Percentiles rank a stretch among this genome's conserved stretches.
phyloP scores from a whole-genome alignment of 148 eudicot species.

The Cornus controversa region DNA sequence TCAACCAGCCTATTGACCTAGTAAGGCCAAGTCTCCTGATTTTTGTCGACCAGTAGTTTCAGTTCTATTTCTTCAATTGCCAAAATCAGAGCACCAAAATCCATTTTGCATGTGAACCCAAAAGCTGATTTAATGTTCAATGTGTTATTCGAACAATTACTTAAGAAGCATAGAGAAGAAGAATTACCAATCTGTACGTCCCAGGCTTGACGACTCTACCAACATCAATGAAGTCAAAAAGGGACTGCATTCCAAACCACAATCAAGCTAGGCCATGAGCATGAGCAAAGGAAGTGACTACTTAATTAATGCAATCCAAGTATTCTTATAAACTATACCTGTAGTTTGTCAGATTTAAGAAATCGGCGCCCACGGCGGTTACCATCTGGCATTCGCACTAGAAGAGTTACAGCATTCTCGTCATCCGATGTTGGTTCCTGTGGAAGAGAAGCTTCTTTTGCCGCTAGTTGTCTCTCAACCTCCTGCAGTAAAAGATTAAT shows the following conservation, averaged over 20 bases:
- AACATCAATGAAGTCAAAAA: conserved; percentile 88
- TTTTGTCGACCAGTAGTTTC: not conserved
- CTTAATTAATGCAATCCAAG: not conserved
- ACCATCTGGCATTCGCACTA: conserved; percentile 95
- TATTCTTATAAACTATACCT: conserved; percentile 44
- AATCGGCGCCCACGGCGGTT: conserved; percentile 85
- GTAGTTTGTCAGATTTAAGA: conserved; percentile 72
- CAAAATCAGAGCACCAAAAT: not conserved
- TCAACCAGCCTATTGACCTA: not conserved
- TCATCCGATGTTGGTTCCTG: conserved; percentile 73
- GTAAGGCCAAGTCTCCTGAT: not conserved
- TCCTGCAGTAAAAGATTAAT: conserved; percentile 43
- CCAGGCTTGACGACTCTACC: conserved; percentile 82
- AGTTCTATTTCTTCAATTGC: not conserved
- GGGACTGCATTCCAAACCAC: conserved; percentile 48
- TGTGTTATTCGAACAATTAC: not conserved
- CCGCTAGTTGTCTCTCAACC: conserved; percentile 86
- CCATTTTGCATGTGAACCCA: not conserved
- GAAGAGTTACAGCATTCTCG: conserved; percentile 81
- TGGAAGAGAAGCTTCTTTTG: conserved; percentile 96
- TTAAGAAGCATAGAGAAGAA: conserved; percentile 9
- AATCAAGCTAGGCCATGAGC: conserved; percentile 13
- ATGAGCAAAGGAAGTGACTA: not conserved
- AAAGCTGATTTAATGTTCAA: not conserved
- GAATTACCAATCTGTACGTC: conserved; percentile 79